Percentiles rank a stretch among this genome's conserved stretches.
These are phyloP conservation scores for Neurospora tetrasperma DNA, from an alignment of 495 filamentous ascomycete genomes.

Conservation along the genomic window DNA sequence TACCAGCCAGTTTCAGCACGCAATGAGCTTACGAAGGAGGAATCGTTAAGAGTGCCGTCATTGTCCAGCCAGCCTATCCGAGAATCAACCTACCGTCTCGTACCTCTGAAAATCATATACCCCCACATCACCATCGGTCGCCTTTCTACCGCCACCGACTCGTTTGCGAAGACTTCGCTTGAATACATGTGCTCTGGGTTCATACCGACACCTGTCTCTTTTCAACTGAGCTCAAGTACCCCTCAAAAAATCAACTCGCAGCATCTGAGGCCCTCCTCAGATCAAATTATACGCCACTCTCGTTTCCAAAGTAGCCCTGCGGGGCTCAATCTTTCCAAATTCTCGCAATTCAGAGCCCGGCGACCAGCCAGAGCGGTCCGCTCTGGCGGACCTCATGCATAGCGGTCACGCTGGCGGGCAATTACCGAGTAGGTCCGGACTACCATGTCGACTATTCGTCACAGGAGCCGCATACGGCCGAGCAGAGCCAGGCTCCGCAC, in stretches of 20 bases:
- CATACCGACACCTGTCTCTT: slow-evolving; percentile 14
- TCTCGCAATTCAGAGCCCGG: slow-evolving; percentile 45
- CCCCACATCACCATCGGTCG: slow-evolving; percentile 8
- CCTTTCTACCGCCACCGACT: slow-evolving; percentile 18
- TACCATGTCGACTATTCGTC: slow-evolving; percentile 56
- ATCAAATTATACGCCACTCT: slow-evolving; percentile 6
- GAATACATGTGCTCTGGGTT: slow-evolving; percentile 30
- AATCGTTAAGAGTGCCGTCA: slow-evolving; percentile 15
- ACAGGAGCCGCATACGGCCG: slow-evolving; percentile 47
- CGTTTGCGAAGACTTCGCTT: slow-evolving; percentile 12
- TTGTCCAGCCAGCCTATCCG: slow-evolving; percentile 22
- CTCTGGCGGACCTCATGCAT: slow-evolving; percentile 66
- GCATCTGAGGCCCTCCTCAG: slow-evolving; percentile 4
- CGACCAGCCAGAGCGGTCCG: slow-evolving; percentile 58
- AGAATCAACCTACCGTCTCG: slow-evolving; percentile 13
- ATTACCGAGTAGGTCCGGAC: slow-evolving; percentile 48
- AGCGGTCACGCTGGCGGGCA: slow-evolving; percentile 56
- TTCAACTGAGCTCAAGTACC: slow-evolving; percentile 2
- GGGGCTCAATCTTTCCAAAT: slow-evolving; percentile 39
- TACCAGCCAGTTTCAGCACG: slow-evolving; percentile 17
- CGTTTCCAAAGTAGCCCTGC: slow-evolving; percentile 28
- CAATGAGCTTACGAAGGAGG: slow-evolving; percentile 27
- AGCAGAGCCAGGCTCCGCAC: slow-evolving; percentile 41
- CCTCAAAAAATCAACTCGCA: slow-evolving; percentile 4
- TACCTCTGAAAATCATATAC: background rate